Base-by-base conservation (phyloP, 2,329 filamentous ascomycete genomes). In the Sarocladium kiliense region DNA sequence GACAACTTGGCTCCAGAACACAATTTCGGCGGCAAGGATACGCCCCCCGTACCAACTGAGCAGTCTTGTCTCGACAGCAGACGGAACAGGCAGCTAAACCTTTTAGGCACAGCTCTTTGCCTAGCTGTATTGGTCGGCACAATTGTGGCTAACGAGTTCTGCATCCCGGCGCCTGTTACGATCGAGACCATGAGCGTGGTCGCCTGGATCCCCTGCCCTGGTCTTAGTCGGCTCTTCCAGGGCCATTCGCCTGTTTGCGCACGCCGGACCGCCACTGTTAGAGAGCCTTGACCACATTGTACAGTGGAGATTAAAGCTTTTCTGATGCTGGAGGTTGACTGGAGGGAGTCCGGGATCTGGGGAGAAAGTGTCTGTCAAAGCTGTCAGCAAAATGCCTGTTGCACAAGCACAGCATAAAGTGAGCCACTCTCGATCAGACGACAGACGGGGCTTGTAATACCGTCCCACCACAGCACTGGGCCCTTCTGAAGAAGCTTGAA, bases 21-120 rank as follows among this genome's bases (percentile, higher is more conserved):
- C 47, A 51, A 51, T 51, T 51, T 51, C 47, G 47, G 47, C 30
- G 44, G 7, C 21, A 44, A 3, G 19, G 41, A 27, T 49, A 10
- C n/a, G 23, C 6, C 44, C 44, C 7, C 44, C n/a, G 26, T 49
- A 3, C 44, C 23, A 21, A 23, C 16, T 18, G 18, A 30, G 6
- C 44, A 11, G 9, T 27, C 44, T n/a, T 26, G 44, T 47, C 44
- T 47, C 25, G 44, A 47, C 44, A 47, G 44, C 16, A 47, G 25
- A 9, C 44, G 18, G n/a, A 18, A 44, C 23, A 10, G n/a, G n/a
- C n/a, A n/a, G n/a, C n/a, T n/a, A n/a, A n/a, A n/a, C n/a, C n/a
- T n/a, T n/a, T n/a, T n/a, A n/a, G n/a, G n/a, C n/a, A n/a, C n/a
- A n/a, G n/a, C n/a, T n/a, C n/a, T n/a, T 9, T 41, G 7, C 18